Percentiles rank a stretch among this genome's conserved stretches.
phyloP scores from a whole-genome alignment of 1,284 basidiomycete genomes.

The Sporisorium graminicola region DNA sequence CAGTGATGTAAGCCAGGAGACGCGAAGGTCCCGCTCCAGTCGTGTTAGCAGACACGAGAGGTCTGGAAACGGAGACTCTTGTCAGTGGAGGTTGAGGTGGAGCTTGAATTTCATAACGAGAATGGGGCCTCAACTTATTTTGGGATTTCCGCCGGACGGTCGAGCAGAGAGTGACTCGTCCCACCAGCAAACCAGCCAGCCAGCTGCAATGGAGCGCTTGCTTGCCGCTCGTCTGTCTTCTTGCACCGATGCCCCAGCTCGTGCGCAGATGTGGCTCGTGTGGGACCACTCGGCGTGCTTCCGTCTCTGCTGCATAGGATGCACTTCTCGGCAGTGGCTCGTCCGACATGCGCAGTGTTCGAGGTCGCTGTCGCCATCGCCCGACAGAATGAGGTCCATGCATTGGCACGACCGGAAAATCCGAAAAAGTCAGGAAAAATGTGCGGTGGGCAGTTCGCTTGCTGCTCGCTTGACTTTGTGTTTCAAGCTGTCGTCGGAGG shows the following conservation, averaged over 20 bases:
- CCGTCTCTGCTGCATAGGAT: neutral
- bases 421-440: neutral
- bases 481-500: neutral
- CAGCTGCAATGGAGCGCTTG: neutral
- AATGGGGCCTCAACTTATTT: neutral
- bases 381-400: neutral
- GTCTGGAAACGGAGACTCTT: too few species aligned
- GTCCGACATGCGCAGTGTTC: too few species aligned
- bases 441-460: neutral
- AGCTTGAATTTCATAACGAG: neutral
- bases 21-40: too few species aligned
- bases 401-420: slow-evolving; percentile 5
- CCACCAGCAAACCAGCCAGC: too few species aligned
- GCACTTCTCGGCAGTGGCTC: neutral
- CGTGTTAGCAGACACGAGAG: too few species aligned
- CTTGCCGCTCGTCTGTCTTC: neutral
- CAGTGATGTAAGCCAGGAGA: neutral
- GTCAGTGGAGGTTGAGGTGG: too few species aligned
- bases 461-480: neutral
- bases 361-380: neutral
- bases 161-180: neutral
- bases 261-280: neutral
- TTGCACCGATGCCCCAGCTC: neutral
- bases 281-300: neutral
- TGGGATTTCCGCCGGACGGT: neutral